Evolutionary conservation across 2,329 filamentous ascomycete species (phyloP), one percentile per base, ranked within the genome.

Genomic region (Neocatenulostroma microsporum): DNA sequence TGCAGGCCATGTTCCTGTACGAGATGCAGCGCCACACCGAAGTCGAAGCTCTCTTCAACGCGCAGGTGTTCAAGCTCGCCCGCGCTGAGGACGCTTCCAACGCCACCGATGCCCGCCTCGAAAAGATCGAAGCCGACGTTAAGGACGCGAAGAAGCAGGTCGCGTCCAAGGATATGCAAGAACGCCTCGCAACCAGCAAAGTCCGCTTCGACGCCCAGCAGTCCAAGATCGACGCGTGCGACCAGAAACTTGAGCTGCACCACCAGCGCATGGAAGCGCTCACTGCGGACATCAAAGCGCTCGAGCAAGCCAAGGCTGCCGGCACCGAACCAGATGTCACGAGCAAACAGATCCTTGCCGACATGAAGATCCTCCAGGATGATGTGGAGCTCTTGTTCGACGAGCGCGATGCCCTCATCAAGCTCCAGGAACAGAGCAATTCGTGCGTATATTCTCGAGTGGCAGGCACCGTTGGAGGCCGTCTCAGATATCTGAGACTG

Each of bases 1-100:
- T 53, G 3, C 42, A 51, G 15, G 46, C 44, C 14, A 56, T 56
- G 51, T 49, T 50, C 20, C 27, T 48, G 30, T 56, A 56, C 37
- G 53, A 56, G 39, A 36, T 54, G 24, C 41, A 50, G 21, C 51
- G 54, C 18, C 25, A 49, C 30, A 44, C 44, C 14, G 51, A 55
- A 17, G 21, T 38, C 18, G 50, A 56, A 37, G 33, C 37, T n/a
- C 48, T 56, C 7, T 54, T 56, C 30, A 37, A 51, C 13, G 31
- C 35, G n/a, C 37, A 44, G 14, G 47, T 54, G 42, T 48, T 53
- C 40, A 30, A 41, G 6, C 39, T 48, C 6, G 42, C 49, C 9
- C 26, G 27, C 24, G 21, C 36, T 11, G 44, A 37, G 12, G 17
- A 35, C 9, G 7, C 11, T 2, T 13, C 30, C 7, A 36, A 34